phyloP scores from a whole-genome alignment of 169 alveolate species.

The Blepharisma undulans region DNA sequence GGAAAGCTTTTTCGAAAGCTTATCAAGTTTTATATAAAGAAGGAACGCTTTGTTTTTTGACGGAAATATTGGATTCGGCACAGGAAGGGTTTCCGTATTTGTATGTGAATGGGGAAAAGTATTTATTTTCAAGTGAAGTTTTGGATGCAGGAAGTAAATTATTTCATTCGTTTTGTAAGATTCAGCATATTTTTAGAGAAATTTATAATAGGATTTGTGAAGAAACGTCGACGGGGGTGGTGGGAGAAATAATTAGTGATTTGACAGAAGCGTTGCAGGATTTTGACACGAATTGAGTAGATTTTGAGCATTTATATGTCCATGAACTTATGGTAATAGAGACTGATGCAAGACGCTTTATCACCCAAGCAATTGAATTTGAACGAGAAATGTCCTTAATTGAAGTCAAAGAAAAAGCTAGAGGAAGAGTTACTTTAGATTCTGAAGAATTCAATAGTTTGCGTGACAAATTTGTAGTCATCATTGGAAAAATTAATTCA shows the following conservation, averaged over 20 bases:
- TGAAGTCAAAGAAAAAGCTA: conserved; percentile 70
- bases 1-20: conserved; percentile 74
- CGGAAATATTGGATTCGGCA: conserved; percentile 82
- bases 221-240: conserved; percentile 34
- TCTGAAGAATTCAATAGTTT: conserved; percentile 49
- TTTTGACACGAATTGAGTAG: conserved; percentile 72
- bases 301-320: conserved; percentile 73
- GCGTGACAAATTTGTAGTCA: conserved; percentile 55
- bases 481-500: conserved; percentile 70
- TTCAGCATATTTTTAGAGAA: conserved; percentile 59
- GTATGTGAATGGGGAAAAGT: conserved; percentile 83
- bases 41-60: conserved; percentile 70
- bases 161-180: conserved; percentile 66
- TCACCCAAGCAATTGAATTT: conserved; percentile 69
- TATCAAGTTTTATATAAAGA: conserved; percentile 75
- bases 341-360: conserved; percentile 75
- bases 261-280: conserved; percentile 53
- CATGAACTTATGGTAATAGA: conserved; percentile 80
- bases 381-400: conserved; percentile 64
- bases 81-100: conserved; percentile 76
- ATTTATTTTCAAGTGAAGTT: conserved; percentile 78
- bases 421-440: conserved; percentile 63
- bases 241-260: conserved; percentile 54
- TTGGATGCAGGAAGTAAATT: conserved; percentile 69
- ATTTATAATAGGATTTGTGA: conserved; percentile 50